These are phyloP conservation scores for Linnemannia schmuckeri DNA, from an alignment of 192 early-diverging fungal genomes.

Conservation along the genomic window DNA sequence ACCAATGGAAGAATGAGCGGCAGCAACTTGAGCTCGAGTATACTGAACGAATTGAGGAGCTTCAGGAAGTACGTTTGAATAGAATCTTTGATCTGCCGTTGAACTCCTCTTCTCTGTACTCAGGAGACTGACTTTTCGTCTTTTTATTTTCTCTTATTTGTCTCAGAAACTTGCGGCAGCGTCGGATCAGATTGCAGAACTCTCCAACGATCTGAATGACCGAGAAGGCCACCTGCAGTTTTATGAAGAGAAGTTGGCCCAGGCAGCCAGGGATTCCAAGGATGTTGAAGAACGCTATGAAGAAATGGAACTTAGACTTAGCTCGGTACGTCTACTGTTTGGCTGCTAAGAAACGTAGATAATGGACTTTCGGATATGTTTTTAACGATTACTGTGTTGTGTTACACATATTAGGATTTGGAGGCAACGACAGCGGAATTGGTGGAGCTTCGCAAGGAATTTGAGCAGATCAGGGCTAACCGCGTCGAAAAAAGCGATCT, in stretches of 20 bases:
- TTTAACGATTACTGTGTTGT: neutral
- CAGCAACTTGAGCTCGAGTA: constrained; percentile 36
- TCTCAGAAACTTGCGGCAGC: constrained; percentile 42
- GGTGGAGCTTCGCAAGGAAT: constrained; percentile 41
- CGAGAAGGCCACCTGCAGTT: constrained; percentile 50
- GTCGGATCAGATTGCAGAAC: constrained; percentile 43
- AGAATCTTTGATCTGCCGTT: neutral
- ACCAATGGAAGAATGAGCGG: constrained; percentile 36
- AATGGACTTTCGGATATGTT: neutral
- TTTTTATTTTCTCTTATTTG: neutral
- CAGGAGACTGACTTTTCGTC: neutral
- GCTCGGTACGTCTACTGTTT: constrained; percentile 28
- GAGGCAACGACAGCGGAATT: constrained; percentile 39
- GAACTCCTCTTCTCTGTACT: neutral
- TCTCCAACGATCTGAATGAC: constrained; percentile 44
- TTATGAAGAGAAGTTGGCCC: constrained; percentile 51
- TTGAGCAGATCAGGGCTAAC: constrained; percentile 49
- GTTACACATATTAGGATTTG: constrained; percentile 39
- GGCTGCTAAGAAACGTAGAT: too few species aligned
- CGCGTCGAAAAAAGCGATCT: constrained; percentile 47
- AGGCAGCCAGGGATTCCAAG: constrained; percentile 46
- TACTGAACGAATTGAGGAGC: constrained; percentile 29
- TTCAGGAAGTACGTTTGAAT: constrained; percentile 48
- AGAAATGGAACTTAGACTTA: constrained; percentile 54
- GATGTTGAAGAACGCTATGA: constrained; percentile 56